phyloP scores from a whole-genome alignment of 768 basidiomycete species.

The Podaxis sp. region DNA sequence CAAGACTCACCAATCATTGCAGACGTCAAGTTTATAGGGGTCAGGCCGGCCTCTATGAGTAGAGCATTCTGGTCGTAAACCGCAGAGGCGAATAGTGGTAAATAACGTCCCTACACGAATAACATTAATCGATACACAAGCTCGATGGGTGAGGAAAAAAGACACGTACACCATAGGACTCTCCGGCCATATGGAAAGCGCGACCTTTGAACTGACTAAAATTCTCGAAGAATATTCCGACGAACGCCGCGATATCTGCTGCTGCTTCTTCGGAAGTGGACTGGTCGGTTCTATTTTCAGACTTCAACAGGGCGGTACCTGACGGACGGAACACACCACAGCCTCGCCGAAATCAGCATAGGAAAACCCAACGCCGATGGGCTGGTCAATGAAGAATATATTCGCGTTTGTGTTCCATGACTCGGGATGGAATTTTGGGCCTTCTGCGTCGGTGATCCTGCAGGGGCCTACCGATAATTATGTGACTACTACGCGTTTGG shows the following conservation, averaged over 20 bases:
- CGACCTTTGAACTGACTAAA: conserved; percentile 72
- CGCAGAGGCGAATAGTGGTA: conserved; percentile 74
- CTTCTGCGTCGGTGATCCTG: conserved; percentile 52
- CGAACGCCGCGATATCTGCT: conserved; percentile 71
- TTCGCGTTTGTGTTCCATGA: conserved; percentile 75
- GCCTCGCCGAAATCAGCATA: conserved; percentile 66
- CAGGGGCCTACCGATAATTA: conserved; percentile 54
- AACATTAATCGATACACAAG: neutral
- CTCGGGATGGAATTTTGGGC: conserved; percentile 55
- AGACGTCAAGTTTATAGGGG: conserved; percentile 63
- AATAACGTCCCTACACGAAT: conserved; percentile 55
- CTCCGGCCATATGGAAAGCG: conserved; percentile 71
- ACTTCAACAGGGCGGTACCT: neutral
- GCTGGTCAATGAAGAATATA: conserved; percentile 63
- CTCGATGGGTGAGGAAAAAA: neutral
- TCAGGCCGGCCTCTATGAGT: conserved; percentile 51
- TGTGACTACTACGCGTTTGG: neutral
- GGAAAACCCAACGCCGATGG: conserved; percentile 61
- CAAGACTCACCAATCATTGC: conserved; percentile 60
- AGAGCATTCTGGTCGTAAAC: conserved; percentile 71
- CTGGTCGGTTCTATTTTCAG: conserved; percentile 26
- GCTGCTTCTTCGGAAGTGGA: conserved; percentile 81
- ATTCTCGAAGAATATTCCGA: conserved; percentile 77
- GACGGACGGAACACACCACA: conserved; percentile 39
- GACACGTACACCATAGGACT: conserved; percentile 66